phyloP scores from a whole-genome alignment of 2,329 filamentous ascomycete species.

The Emmonsiellopsis sp. region DNA sequence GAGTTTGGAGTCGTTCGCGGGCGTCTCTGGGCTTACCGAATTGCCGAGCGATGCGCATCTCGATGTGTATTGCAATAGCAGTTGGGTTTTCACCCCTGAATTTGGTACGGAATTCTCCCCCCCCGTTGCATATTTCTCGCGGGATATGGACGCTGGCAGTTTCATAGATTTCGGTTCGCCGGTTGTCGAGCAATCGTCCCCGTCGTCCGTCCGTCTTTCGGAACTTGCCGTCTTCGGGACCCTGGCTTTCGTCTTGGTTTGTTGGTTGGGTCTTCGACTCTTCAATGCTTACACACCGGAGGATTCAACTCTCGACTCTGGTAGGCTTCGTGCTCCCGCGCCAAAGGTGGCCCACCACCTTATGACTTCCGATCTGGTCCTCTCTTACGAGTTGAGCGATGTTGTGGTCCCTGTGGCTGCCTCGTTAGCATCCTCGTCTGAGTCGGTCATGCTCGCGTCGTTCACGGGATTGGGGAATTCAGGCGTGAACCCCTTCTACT shows the following conservation, averaged over 20 bases:
- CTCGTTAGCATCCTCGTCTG: background rate
- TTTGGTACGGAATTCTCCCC: background rate
- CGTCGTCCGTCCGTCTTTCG: background rate
- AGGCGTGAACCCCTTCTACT: background rate
- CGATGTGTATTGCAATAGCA: background rate
- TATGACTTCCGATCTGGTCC: constrained; percentile 5
- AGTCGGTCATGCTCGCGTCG: constrained; percentile 1
- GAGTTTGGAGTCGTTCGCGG: background rate
- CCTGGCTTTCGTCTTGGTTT: constrained; percentile 6
- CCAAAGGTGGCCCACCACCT: constrained; percentile 11
- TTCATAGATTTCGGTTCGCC: background rate
- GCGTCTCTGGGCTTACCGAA: background rate
- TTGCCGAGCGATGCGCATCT: background rate
- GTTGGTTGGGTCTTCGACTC: constrained; percentile 6
- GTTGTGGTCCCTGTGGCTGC: background rate
- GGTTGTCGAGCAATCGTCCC: background rate
- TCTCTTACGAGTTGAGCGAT: constrained; percentile 2
- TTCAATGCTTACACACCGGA: constrained; percentile 12
- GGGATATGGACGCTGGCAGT: background rate
- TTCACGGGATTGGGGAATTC: background rate
- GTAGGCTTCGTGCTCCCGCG: constrained; percentile 4
- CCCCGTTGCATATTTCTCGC: background rate
- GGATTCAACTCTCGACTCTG: background rate
- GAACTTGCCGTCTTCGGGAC: constrained; percentile 1
- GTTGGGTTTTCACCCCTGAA: background rate